Evolutionary conservation across 2,329 filamentous ascomycete species (phyloP).

Genomic region (Cytospora schulzeri): DNA sequence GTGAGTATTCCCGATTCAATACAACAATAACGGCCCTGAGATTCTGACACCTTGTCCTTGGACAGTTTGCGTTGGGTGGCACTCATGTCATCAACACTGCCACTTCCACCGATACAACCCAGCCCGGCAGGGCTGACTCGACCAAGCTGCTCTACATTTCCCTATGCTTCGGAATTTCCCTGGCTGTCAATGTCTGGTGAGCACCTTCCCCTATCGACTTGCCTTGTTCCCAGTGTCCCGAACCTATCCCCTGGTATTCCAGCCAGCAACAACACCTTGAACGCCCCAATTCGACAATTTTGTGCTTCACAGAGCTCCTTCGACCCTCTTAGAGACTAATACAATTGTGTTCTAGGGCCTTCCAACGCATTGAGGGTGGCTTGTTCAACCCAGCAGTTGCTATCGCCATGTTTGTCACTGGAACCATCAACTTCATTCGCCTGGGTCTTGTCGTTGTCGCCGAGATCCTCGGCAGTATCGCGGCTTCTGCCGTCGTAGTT

Average conservation of each 20-base stretch:
- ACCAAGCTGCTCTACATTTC: conserved; percentile 52
- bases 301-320: not conserved
- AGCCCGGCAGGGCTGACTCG: conserved; percentile 36
- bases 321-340: not conserved
- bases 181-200: conserved; percentile 56
- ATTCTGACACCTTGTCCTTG: not conserved
- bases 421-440: conserved; percentile 56
- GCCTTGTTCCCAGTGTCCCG: not conserved
- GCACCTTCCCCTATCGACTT: not conserved
- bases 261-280: not conserved
- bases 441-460: conserved; percentile 54
- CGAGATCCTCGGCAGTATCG: conserved; percentile 62
- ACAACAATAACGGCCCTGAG: no score
- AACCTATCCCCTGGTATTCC: not conserved
- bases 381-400: conserved; percentile 59
- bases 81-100: conserved; percentile 35
- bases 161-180: conserved; percentile 50
- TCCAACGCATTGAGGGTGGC: conserved; percentile 56
- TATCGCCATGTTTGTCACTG: conserved; percentile 60
- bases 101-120: conserved; percentile 22
- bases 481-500: conserved; percentile 58
- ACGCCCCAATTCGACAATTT: not conserved
- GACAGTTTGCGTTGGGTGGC: conserved; percentile 34
- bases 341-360: conserved; percentile 37
- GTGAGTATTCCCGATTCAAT: conserved; percentile 23